Evolutionary conservation across 192 early-diverging fungal genomes (phyloP).

Genomic region (Coemansia sp.): DNA sequence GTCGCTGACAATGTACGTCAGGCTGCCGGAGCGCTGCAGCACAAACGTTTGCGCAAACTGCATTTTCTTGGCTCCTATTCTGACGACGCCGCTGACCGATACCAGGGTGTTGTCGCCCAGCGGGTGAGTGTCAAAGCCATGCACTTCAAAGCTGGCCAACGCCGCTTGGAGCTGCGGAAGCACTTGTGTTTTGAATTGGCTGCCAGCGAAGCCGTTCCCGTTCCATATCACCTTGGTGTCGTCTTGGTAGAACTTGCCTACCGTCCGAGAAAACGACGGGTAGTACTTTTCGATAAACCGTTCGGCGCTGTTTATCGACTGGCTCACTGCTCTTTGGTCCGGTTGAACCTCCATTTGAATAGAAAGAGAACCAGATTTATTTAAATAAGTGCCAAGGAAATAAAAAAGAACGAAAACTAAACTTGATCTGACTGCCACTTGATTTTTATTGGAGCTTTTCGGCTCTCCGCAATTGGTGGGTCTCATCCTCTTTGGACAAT

Average conservation of each 20-base stretch:
- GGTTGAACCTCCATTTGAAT: not conserved
- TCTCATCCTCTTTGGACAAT: too few species aligned
- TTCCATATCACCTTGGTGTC: slow-evolving; percentile 43
- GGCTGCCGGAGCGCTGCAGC: slow-evolving; percentile 6
- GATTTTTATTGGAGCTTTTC: too few species aligned
- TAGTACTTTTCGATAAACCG: slow-evolving; percentile 47
- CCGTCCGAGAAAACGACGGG: slow-evolving; percentile 4
- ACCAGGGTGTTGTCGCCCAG: slow-evolving; percentile 18
- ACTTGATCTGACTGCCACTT: too few species aligned
- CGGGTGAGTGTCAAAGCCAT: slow-evolving; percentile 24
- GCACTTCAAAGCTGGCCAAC: slow-evolving; percentile 18
- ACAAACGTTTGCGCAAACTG: slow-evolving; percentile 49
- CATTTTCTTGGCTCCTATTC: slow-evolving; percentile 7
- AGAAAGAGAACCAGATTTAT: too few species aligned
- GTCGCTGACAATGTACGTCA: slow-evolving; percentile 43
- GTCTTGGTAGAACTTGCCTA: slow-evolving; percentile 37
- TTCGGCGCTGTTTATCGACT: slow-evolving; percentile 15
- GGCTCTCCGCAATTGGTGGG: too few species aligned
- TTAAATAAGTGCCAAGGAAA: too few species aligned
- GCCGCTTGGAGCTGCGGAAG: slow-evolving; percentile 22
- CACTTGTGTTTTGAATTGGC: slow-evolving; percentile 21
- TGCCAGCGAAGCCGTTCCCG: slow-evolving; percentile 23
- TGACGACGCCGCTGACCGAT: slow-evolving; percentile 19
- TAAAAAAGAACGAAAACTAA: too few species aligned
- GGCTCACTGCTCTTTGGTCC: not conserved